Evolutionary conservation across 352 stramenopile genomes (phyloP).

Genomic region (Phytophthora brassicae): DNA sequence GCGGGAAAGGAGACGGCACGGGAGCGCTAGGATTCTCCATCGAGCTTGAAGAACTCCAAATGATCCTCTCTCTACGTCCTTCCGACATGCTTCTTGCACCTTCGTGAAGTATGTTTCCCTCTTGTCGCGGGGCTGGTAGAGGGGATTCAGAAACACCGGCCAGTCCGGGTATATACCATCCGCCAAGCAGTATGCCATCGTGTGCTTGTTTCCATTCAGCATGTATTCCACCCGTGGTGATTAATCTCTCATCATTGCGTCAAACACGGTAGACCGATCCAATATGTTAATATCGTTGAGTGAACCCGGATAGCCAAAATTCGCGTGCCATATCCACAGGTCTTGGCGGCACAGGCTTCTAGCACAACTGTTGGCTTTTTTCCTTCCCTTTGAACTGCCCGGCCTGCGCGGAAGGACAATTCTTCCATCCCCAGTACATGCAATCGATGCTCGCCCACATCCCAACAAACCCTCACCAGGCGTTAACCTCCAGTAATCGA

Average conservation of each 20-base stretch:
- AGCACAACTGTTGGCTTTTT: constrained; percentile 1
- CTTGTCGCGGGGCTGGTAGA: background rate
- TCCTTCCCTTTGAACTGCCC: constrained; percentile 8
- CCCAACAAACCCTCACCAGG: background rate
- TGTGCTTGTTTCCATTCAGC: background rate
- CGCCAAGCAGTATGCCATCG: background rate
- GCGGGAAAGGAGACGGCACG: background rate
- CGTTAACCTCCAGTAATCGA: background rate
- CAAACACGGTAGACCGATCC: background rate
- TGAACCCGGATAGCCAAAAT: constrained; percentile 3
- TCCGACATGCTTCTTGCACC: background rate
- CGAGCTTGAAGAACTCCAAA: constrained; percentile 7
- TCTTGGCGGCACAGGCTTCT: constrained; percentile 4
- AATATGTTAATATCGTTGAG: constrained; percentile 9
- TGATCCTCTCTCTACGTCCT: constrained; percentile 1
- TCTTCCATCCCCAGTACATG: constrained; percentile 9
- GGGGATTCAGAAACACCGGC: background rate
- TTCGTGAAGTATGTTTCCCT: constrained; percentile 1
- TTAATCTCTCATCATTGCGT: background rate
- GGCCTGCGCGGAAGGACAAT: background rate
- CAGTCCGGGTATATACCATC: background rate
- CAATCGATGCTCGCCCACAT: constrained; percentile 14
- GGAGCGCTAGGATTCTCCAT: constrained; percentile 2
- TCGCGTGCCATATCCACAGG: constrained; percentile 9
- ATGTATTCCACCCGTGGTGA: background rate